Evolutionary conservation across 169 alveolate species (phyloP), one percentile per base, ranked within the genome.

Genomic region (Babesia divergens): DNA sequence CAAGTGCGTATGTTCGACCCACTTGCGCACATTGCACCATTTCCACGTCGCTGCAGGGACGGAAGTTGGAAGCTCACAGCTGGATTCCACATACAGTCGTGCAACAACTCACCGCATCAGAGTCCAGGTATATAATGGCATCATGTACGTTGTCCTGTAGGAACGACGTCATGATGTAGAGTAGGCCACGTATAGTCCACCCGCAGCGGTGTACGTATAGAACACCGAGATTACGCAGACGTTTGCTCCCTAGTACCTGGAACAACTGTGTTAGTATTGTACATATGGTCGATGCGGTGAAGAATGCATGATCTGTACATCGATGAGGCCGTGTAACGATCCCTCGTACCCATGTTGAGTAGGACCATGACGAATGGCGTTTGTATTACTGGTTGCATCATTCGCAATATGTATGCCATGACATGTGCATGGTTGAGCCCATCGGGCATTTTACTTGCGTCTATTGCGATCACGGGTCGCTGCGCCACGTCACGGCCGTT

Each of bases 391-490:
- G 81, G 81, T 35, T 76, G 69, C 65, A 66, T 56, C 18, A 65
- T 49, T 5, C 82, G 77, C 75, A 76, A 55, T 29, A 56, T 46
- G 70, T 76, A 76, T 22, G 71, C 65, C 18, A 76, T 52, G 20
- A 70, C 34, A 42, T 76, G 64, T 18, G 59, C 47, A 24, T 55
- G 28, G 43, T 49, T 44, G 22, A 43, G 28, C 28, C 53, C 38
- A 32, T 40, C 42, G 29, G 65, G 62, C 42, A 49, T 59, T 20
- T 22, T 59, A 9, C 44, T 31, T 24, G 80, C 64, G 38, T 76
- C 75, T 28, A 76, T 66, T 51, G 71, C 71, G 74, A 76, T 54
- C 34, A 76, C 85, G 7, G 85, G 85, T 22, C 85, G 42, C 29
- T 66, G 49, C 9, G 62, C 65, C 20, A 44, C 47, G 55, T 76